Percentiles rank a stretch among this genome's conserved stretches.
These are phyloP conservation scores for Arctium lappa DNA, from an alignment of 129 eudicot genomes.

Conservation along the genomic window DNA sequence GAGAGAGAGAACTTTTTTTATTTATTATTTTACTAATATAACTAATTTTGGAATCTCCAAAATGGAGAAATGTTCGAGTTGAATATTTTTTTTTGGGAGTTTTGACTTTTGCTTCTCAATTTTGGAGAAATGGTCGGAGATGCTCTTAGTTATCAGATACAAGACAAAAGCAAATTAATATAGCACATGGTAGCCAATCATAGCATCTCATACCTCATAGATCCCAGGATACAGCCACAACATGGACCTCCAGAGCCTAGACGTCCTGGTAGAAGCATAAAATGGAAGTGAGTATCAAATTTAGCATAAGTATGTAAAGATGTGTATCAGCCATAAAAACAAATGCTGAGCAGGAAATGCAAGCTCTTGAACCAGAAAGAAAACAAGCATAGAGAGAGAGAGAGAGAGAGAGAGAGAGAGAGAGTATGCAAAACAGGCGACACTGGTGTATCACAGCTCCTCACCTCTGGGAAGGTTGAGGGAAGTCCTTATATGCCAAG, in stretches of 20 bases:
- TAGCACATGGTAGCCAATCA: background rate
- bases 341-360: background rate
- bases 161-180: background rate
- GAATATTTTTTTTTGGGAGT: background rate
- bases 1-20: background rate
- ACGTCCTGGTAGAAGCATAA: slow-evolving; percentile 42
- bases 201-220: slow-evolving; percentile 60
- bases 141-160: background rate
- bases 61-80: background rate
- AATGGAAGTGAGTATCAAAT: background rate
- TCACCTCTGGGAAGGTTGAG: background rate
- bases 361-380: background rate
- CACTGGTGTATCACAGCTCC: background rate
- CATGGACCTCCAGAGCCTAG: slow-evolving; percentile 62
- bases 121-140: background rate
- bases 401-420: slow-evolving; percentile 9
- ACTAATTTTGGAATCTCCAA: background rate
- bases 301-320: background rate
- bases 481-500: background rate
- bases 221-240: slow-evolving; percentile 96
- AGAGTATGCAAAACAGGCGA: background rate
- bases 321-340: background rate
- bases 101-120: background rate
- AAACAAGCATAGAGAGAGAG: background rate
- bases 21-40: background rate